Percentiles rank a stretch among this genome's conserved stretches.
These are phyloP conservation scores for Gastrolobium bilobum DNA, from an alignment of 306 rosid species.

Conservation along the genomic window DNA sequence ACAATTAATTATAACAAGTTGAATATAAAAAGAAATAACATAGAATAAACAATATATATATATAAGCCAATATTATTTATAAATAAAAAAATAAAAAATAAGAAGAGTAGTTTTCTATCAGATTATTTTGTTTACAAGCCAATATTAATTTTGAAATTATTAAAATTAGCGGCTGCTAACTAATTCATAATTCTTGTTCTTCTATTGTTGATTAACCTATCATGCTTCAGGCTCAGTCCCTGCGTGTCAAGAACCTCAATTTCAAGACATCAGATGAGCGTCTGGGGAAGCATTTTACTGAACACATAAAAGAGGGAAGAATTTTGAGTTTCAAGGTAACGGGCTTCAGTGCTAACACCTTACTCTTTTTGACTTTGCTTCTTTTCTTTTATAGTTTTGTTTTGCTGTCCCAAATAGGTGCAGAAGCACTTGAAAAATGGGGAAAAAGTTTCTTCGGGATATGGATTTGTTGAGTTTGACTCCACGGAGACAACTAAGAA, in stretches of 20 bases:
- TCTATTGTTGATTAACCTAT: slow-evolving; percentile 32
- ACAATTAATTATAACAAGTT: too few relatives aligned
- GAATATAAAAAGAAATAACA: too few relatives aligned
- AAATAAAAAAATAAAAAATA: too few relatives aligned
- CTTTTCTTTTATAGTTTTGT: slow-evolving; percentile 36
- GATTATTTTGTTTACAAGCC: background rate
- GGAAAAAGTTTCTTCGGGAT: slow-evolving; percentile 88
- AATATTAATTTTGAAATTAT: slow-evolving; percentile 21
- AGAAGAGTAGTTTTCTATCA: background rate
- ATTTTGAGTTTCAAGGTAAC: slow-evolving; percentile 83
- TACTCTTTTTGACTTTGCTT: background rate
- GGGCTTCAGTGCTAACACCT: slow-evolving; percentile 17
- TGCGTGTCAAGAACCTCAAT: slow-evolving; percentile 95
- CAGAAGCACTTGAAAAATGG: slow-evolving; percentile 89
- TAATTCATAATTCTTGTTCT: slow-evolving; percentile 23
- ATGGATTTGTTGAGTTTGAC: slow-evolving; percentile 89
- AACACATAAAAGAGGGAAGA: slow-evolving; percentile 73
- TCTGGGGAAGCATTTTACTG: slow-evolving; percentile 74
- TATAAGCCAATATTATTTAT: too few relatives aligned
- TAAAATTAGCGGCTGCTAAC: slow-evolving; percentile 3
- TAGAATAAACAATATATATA: too few relatives aligned
- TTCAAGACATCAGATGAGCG: slow-evolving; percentile 80
- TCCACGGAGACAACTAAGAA: slow-evolving; percentile 77
- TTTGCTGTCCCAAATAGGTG: slow-evolving; percentile 61
- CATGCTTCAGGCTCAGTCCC: slow-evolving; percentile 79